Base-by-base conservation (phyloP, 495 filamentous ascomycete species). In the Xylaria grammica region DNA sequence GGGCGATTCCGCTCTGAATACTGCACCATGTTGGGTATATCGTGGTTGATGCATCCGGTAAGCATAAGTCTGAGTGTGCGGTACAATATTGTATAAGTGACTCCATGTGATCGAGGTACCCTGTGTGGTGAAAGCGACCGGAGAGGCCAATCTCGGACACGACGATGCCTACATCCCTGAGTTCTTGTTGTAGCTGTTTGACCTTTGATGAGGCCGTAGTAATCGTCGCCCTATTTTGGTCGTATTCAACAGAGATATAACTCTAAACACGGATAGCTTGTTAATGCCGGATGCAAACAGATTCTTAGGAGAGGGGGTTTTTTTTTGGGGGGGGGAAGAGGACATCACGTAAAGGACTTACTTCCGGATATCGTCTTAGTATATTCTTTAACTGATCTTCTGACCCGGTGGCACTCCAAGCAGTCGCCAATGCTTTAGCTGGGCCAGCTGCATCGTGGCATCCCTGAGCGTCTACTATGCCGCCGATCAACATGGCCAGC, bases 201-300 rank as follows among this genome's bases (percentile, higher is more conserved):
- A 65, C 66, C 9, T 56, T 76, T 27, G 56, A 60, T 5, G 64
- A 65, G 8, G 72, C 59, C 0, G 72, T 76, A 3, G 77, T 78
- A 46, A 82, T 51, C 10, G 71, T 77, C 13, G 70, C 79, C 13
- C 80, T 68, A 3, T 71, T 67, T 19, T 81, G 72, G 51, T 84
- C 82, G 34, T 75, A 81, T 5, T 54, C 38, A 8, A 82, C 81
- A 1, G 82, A 81, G 13, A 82, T 58, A 46, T 84, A 84, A 17
- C 77, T 75, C 70, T 82, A 62, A 1, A 54, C 2, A 11, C 13
- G 17, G 13, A 15, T 9, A 42, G 40, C 40, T 42, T 3, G 15
- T 42, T 42, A 9, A 42, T 17, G 40, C 15, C 15, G 40, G 11
- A 11, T 11, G 32, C 32, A 36, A 42, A 42, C 8, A 42, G 40